Conservation (phyloP, 1,284 basidiomycete genomes). For the Trametes pubescens region DNA sequence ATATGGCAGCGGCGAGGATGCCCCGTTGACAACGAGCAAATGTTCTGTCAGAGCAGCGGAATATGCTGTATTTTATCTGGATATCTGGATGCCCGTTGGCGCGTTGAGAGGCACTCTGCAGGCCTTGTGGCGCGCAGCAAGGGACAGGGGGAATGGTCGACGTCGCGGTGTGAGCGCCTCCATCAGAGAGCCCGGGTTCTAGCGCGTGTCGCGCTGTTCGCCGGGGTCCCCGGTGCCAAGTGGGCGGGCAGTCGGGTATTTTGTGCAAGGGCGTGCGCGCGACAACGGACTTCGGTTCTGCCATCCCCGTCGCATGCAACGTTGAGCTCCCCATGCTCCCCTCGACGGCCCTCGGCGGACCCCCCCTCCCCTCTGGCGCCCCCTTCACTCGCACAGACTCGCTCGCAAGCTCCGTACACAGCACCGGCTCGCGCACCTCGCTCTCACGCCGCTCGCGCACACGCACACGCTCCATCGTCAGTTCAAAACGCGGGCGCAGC, state of each 20-base stretch:
- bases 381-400: conserved; percentile 51
- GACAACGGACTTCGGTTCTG: conserved; percentile 32
- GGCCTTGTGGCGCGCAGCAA: conserved; percentile 2
- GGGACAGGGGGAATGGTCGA: background rate
- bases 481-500: conserved; percentile 26
- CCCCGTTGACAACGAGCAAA: background rate
- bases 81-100: background rate
- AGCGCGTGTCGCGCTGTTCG: background rate
- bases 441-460: conserved; percentile 46
- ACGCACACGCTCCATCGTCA: conserved; percentile 41
- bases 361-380: conserved; percentile 25
- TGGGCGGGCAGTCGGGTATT: conserved; percentile 22
- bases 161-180: conserved; percentile 14
- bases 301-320: conserved; percentile 40
- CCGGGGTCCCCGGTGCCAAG: conserved; percentile 28
- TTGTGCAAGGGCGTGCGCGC: conserved; percentile 24
- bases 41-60: background rate
- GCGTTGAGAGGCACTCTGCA: background rate
- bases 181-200: conserved; percentile 26
- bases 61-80: background rate
- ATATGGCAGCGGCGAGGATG: too few species aligned
- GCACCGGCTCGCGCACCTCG: conserved; percentile 35
- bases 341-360: conserved; percentile 37
- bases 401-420: conserved; percentile 49
- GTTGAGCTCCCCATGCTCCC: conserved; percentile 41